A percentile compares a stretch with the other conserved stretches of the same genome.
phyloP scores from a whole-genome alignment of 306 rosid genomes.

The Vigna hirtella region DNA sequence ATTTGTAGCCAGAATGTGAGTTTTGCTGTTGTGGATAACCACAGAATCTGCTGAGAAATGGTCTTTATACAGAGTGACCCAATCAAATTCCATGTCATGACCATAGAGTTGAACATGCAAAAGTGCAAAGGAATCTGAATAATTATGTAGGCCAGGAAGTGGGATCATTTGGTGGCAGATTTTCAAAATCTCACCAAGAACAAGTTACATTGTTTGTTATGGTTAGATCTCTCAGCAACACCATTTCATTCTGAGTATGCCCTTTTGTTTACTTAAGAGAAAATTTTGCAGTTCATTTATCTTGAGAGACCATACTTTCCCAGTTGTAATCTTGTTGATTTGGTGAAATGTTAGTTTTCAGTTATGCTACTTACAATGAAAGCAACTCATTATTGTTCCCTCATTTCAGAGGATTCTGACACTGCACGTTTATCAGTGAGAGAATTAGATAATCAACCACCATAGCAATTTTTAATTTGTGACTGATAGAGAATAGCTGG shows the following conservation, averaged over 20 bases:
- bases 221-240: slow-evolving; percentile 27
- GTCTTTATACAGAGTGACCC: slow-evolving; percentile 21
- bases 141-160: slow-evolving; percentile 40
- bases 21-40: slow-evolving; percentile 38
- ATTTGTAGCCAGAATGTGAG: slow-evolving; percentile 38
- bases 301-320: slow-evolving; percentile 2
- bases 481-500: slow-evolving; percentile 41
- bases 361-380: slow-evolving; percentile 17
- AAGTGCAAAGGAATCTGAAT: slow-evolving; percentile 45
- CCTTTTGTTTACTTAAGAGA: slow-evolving; percentile 14
- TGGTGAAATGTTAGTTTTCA: slow-evolving; percentile 31
- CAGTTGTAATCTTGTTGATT: slow-evolving; percentile 32
- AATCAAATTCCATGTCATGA: slow-evolving; percentile 29
- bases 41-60: slow-evolving; percentile 30
- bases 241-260: slow-evolving; percentile 9
- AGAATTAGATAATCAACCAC: slow-evolving; percentile 15
- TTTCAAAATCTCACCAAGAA: slow-evolving; percentile 29
- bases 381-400: slow-evolving; percentile 29
- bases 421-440: slow-evolving; percentile 28
- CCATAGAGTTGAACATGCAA: slow-evolving; percentile 26
- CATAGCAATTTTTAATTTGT: slow-evolving; percentile 29
- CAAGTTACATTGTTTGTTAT: slow-evolving; percentile 23
- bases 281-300: slow-evolving; percentile 3
- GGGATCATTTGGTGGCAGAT: slow-evolving; percentile 44
- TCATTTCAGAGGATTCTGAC: slow-evolving; percentile 8